Evolutionary conservation across 495 filamentous ascomycete species (phyloP).

Genomic region (Aspergillus diversus): DNA sequence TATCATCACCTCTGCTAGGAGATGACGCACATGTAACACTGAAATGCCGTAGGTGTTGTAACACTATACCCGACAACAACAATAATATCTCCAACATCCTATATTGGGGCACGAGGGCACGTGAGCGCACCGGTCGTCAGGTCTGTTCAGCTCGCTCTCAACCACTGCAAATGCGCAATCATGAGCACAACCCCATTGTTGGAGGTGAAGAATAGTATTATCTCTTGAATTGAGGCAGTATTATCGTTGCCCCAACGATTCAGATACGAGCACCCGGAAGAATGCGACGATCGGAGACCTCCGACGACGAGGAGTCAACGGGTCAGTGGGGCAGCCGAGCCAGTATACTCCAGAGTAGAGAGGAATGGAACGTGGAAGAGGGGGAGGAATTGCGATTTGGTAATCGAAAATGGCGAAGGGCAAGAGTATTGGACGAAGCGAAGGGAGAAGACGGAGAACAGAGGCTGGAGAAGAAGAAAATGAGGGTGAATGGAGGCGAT

Average conservation of each 20-base stretch:
- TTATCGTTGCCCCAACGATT: not conserved
- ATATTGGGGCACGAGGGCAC: conserved; percentile 14
- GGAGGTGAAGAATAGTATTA: not conserved
- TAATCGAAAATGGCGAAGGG: conserved; percentile 2
- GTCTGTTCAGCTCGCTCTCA: too few species aligned
- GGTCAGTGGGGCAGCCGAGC: conserved; percentile 11
- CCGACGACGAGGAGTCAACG: conserved; percentile 16
- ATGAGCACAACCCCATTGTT: not conserved
- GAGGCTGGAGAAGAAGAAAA: not conserved
- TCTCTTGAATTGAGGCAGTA: too few species aligned
- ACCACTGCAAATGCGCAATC: too few species aligned
- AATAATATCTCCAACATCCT: not conserved
- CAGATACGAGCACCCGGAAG: conserved; percentile 11
- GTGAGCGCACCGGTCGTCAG: too few species aligned
- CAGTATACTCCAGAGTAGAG: not conserved
- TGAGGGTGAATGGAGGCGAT: conserved; percentile 1
- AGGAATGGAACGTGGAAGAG: not conserved
- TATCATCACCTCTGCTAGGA: not conserved
- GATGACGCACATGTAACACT: not conserved
- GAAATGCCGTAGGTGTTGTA: not conserved
- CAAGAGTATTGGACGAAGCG: conserved; percentile 3
- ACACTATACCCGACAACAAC: not conserved
- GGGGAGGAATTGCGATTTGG: conserved; percentile 14
- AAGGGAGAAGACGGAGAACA: not conserved
- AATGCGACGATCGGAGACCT: conserved; percentile 34